These are phyloP conservation scores for Pichia sporocuriosa DNA, from an alignment of 805 yeast genomes.

Conservation along the genomic window DNA sequence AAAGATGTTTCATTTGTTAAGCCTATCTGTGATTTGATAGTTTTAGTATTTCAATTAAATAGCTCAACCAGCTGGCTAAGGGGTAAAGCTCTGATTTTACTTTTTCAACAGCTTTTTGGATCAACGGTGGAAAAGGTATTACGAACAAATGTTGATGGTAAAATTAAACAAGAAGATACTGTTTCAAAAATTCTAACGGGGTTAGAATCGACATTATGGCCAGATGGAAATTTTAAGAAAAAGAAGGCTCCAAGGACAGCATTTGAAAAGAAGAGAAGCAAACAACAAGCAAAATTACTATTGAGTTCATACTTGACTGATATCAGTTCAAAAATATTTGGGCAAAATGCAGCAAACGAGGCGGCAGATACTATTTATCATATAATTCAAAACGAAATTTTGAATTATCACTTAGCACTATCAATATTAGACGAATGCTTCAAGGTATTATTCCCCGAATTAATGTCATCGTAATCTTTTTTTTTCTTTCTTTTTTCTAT, in stretches of 20 bases:
- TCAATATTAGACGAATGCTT: conserved; percentile 53
- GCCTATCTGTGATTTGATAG: conserved; percentile 73
- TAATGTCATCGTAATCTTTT: not conserved
- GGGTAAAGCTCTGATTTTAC: conserved; percentile 75
- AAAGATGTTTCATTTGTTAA: conserved; percentile 52
- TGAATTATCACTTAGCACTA: conserved; percentile 59
- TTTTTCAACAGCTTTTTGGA: conserved; percentile 80
- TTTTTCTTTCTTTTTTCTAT: not conserved
- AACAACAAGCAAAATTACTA: conserved; percentile 50
- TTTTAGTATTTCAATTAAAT: conserved; percentile 59
- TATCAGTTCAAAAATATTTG: conserved; percentile 66
- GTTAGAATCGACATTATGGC: conserved; percentile 38
- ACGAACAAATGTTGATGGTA: conserved; percentile 36
- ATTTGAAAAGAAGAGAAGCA: conserved; percentile 45
- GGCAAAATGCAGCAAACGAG: conserved; percentile 51
- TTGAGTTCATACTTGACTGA: conserved; percentile 56
- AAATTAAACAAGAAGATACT: conserved; percentile 37
- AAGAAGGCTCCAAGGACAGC: conserved; percentile 39
- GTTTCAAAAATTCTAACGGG: conserved; percentile 34
- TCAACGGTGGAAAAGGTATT: conserved; percentile 71
- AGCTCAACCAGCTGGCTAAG: conserved; percentile 67
- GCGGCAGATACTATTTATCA: conserved; percentile 58
- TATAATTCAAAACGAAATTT: conserved; percentile 64
- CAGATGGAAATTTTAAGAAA: conserved; percentile 44
- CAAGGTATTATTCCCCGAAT: conserved; percentile 38